phyloP scores from a whole-genome alignment of 2,329 filamentous ascomycete genomes.

The Fonsecaea pedrosoi region DNA sequence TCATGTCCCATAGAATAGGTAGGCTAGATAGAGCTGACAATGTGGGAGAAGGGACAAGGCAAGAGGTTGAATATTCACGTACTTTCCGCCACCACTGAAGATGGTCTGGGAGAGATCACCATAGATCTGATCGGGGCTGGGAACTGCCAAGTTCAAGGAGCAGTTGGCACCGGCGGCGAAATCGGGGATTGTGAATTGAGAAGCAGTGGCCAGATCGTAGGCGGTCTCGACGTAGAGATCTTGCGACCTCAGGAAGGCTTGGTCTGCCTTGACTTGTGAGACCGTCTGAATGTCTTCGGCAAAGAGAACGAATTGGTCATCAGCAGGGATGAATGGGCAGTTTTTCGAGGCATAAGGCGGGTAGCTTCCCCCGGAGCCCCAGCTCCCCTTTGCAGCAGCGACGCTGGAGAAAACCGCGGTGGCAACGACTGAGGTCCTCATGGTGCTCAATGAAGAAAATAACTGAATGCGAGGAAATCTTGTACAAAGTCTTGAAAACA shows the following conservation, averaged over 20 bases:
- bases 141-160: slow-evolving; percentile 14
- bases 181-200: slow-evolving; percentile 13
- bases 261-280: neutral
- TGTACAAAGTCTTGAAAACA: neutral
- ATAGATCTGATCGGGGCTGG: slow-evolving; percentile 8
- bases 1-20: neutral
- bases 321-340: slow-evolving; percentile 9
- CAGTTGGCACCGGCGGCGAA: slow-evolving; percentile 7
- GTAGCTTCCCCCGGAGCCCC: neutral
- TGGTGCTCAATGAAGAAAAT: neutral
- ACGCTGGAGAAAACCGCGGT: slow-evolving; percentile 9
- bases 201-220: slow-evolving; percentile 8
- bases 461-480: slow-evolving; percentile 2
- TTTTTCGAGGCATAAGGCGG: neutral
- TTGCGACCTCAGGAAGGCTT: slow-evolving; percentile 10
- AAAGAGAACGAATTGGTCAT: slow-evolving; percentile 12
- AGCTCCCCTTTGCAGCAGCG: slow-evolving; percentile 8
- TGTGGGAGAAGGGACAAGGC: neutral
- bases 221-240: slow-evolving; percentile 15
- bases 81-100: slow-evolving; percentile 17
- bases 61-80: neutral
- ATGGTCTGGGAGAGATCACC: neutral
- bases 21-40: neutral
- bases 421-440: slow-evolving; percentile 14
- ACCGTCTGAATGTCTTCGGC: slow-evolving; percentile 19